Conservation (phyloP, 2,329 filamentous ascomycete species). For the Cladosporium sphaerospermum region DNA sequence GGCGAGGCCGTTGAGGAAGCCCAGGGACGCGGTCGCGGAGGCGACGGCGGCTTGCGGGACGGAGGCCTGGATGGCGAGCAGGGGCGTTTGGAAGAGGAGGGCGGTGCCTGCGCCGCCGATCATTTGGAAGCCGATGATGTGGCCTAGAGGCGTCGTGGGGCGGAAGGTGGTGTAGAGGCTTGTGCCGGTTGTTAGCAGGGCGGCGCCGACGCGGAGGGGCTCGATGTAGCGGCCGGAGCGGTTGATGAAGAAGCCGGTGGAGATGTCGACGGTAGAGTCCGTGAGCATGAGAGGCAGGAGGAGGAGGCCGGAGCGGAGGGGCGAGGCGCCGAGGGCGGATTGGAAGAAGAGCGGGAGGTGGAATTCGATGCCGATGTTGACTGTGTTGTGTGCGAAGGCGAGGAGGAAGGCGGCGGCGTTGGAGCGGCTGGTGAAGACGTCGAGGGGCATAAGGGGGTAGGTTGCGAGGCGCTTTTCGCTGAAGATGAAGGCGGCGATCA, state of each 20-base stretch:
- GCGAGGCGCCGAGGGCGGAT: conserved; percentile 60
- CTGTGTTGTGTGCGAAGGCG: conserved; percentile 67
- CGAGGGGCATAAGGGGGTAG: conserved; percentile 65
- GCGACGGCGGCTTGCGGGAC: conserved; percentile 58
- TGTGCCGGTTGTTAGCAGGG: conserved; percentile 33
- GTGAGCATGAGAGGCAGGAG: conserved; percentile 30
- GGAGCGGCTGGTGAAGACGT: conserved; percentile 60
- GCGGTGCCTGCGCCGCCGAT: conserved; percentile 59
- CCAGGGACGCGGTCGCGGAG: conserved; percentile 60
- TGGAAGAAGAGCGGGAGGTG: conserved; percentile 85
- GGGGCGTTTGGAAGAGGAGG: conserved; percentile 62
- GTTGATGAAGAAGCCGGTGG: conserved; percentile 40
- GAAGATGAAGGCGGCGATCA: conserved; percentile 56
- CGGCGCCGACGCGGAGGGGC: conserved; percentile 43
- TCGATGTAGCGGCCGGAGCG: conserved; percentile 44
- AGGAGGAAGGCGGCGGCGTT: conserved; percentile 61
- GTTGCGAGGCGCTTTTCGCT: conserved; percentile 67
- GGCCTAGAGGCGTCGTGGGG: conserved; percentile 30
- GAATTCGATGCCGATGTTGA: conserved; percentile 72
- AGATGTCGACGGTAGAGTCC: conserved; percentile 35
- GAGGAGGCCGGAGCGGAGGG: conserved; percentile 45
- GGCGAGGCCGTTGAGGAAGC: conserved; percentile 62
- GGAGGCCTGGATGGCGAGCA: conserved; percentile 61
- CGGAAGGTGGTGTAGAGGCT: conserved; percentile 35
- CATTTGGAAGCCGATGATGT: conserved; percentile 50